Evolutionary conservation across 2,329 filamentous ascomycete genomes (phyloP).

Genomic region (Chaetomiaceae sp.): DNA sequence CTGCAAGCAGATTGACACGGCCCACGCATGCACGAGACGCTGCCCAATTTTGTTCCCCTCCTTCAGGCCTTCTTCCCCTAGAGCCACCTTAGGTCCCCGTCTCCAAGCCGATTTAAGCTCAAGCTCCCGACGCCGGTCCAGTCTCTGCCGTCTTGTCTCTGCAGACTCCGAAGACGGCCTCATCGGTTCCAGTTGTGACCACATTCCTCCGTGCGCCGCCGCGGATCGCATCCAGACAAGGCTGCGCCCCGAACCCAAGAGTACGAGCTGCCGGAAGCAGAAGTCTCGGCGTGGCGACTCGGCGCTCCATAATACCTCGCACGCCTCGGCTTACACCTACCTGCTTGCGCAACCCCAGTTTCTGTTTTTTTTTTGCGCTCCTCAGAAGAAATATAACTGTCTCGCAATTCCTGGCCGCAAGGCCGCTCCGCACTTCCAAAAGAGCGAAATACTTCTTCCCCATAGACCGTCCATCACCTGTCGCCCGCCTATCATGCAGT

Average conservation of each 20-base stretch:
- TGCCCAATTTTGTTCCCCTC: not conserved
- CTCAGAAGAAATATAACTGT: not conserved
- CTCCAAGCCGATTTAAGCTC: not conserved
- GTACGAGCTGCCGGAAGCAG: conserved; percentile 1
- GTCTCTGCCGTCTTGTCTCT: too few species aligned
- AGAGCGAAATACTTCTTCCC: not conserved
- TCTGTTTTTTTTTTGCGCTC: not conserved
- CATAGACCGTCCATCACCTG: not conserved
- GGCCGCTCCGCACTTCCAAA: not conserved
- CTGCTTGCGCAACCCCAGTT: not conserved
- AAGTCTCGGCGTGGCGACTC: conserved; percentile 9
- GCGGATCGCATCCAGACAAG: not conserved
- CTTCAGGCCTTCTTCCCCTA: not conserved
- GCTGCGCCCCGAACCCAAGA: not conserved
- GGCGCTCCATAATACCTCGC: conserved; percentile 7
- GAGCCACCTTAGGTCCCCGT: not conserved
- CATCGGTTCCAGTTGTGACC: not conserved
- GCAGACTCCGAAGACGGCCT: not conserved
- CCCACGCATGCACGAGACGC: not conserved
- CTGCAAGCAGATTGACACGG: not conserved
- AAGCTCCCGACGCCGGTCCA: not conserved
- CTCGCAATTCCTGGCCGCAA: conserved; percentile 2
- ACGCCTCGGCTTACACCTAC: conserved; percentile 6
- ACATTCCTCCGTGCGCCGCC: not conserved
- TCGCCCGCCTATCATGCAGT: conserved; percentile 67